Conservation (phyloP, 345 rosid genomes). For the Syzygium aqueum region DNA sequence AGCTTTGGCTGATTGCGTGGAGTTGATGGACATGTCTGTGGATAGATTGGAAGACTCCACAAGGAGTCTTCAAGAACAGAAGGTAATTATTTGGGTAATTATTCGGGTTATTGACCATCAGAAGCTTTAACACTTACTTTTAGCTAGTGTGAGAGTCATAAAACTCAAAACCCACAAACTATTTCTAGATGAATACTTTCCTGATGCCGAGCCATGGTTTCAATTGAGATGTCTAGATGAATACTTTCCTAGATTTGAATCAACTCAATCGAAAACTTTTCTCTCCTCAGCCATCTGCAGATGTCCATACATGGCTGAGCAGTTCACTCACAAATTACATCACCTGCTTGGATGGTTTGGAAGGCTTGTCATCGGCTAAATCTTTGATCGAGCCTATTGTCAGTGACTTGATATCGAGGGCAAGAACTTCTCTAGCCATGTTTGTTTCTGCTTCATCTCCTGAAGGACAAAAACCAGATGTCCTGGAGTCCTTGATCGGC, state of each 20-base stretch:
- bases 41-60: conserved; percentile 39
- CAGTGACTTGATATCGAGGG: conserved; percentile 38
- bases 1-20: conserved; percentile 36
- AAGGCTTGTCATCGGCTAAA: conserved; percentile 12
- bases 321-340: conserved; percentile 66
- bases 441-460: conserved; percentile 29
- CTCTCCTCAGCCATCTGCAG: conserved; percentile 20
- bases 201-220: not conserved
- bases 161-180: not conserved
- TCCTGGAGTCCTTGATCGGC: conserved; percentile 1
- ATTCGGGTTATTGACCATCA: not conserved
- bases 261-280: conserved; percentile 1
- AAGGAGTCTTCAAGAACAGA: conserved; percentile 26
- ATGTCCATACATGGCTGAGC: conserved; percentile 76
- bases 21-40: conserved; percentile 49
- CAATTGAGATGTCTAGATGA: not conserved
- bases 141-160: not conserved
- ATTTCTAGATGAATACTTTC: not conserved
- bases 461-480: not conserved
- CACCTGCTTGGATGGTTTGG: conserved; percentile 66
- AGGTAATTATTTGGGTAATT: not conserved
- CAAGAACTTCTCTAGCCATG: conserved; percentile 51
- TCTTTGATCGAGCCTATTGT: conserved; percentile 16
- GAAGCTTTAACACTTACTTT: not conserved
- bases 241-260: not conserved